Base-by-base conservation (phyloP, 331 rosid species). In the Pyrus hybrid region DNA sequence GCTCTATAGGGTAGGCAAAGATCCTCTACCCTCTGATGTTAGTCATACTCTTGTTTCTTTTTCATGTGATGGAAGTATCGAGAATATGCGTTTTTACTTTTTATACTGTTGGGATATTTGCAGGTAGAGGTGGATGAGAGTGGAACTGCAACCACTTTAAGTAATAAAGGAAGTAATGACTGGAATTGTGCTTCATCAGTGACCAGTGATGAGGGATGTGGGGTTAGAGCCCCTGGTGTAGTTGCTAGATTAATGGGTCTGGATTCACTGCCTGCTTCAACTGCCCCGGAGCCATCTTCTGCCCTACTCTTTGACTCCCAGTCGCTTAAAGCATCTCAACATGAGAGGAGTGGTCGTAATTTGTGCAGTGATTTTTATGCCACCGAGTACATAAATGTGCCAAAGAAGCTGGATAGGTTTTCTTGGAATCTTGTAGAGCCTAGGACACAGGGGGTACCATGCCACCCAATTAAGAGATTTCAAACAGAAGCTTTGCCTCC, bases 241-340 rank as follows among this genome's bases (percentile, higher is more conserved):
- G 97, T 93, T 41, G 98, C 98, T 5, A 87, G 94, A 81, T 87
- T 93, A 53, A 93, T 93, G 98, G 98, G 98, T 77, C 85, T 93
- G 85, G 96, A 93, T 75, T 84, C 91, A 2, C 85, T 93, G 85
- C 98, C 98, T 18, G 73, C 89, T 76, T 70, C 83, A 1, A 81
- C 75, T 20, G 75, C 29, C 18, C 9, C 79, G 4, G 93, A 89
- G 82, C 78, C 79, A 43, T 81, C 85, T 61, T 86, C 94, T 64
- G 30, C 82, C 49, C 67, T 77, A 17, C 78, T 61, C 14, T 54
- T 79, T 62, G 83, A 88, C 54, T 76, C 88, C 66, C 67, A 53
- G 82, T 84, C 87, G 14, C 77, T 75, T 25, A 77, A 86, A 76
- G 82, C 83, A 37, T 80, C 88, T 74, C 85, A 73, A 75, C 72